These are phyloP conservation scores for Saxophila tyrrhenica DNA, from an alignment of 495 filamentous ascomycete species.

Conservation along the genomic window DNA sequence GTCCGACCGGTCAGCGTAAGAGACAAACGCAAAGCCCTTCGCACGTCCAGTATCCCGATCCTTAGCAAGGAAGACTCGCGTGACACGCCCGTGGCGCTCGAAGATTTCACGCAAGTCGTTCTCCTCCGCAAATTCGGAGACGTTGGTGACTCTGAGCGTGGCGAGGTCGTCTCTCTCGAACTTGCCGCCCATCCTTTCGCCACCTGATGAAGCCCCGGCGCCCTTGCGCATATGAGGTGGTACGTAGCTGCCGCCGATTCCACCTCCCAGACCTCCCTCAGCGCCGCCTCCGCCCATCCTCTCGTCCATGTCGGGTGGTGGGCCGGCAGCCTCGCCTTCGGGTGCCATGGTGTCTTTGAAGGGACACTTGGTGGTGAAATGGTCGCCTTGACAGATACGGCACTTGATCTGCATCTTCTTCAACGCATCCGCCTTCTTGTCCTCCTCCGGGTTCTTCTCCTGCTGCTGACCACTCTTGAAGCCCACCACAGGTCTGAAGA, in stretches of 20 bases:
- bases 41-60: constrained; percentile 88
- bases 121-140: constrained; percentile 95
- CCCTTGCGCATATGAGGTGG: constrained; percentile 81
- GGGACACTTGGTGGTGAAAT: constrained; percentile 93
- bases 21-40: constrained; percentile 98
- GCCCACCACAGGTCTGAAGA: constrained; percentile 79
- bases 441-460: constrained; percentile 52
- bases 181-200: constrained; percentile 83
- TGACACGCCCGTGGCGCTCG: constrained; percentile 91
- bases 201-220: constrained; percentile 32
- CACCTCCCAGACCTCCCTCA: constrained; percentile 48
- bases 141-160: constrained; percentile 93
- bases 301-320: constrained; percentile 41
- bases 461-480: constrained; percentile 73
- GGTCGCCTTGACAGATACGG: constrained; percentile 94
- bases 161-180: constrained; percentile 94
- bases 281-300: constrained; percentile 39
- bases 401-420: constrained; percentile 99
- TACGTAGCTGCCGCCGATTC: constrained; percentile 72
- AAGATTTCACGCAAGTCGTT: constrained; percentile 91
- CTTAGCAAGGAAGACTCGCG: constrained; percentile 92
- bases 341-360: constrained; percentile 76
- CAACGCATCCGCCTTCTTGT: constrained; percentile 61
- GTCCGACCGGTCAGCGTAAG: constrained; percentile 78
- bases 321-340: constrained; percentile 47